Evolutionary conservation across 1,284 basidiomycete species (phyloP).

Genomic region (Ganoderma lucidum): DNA sequence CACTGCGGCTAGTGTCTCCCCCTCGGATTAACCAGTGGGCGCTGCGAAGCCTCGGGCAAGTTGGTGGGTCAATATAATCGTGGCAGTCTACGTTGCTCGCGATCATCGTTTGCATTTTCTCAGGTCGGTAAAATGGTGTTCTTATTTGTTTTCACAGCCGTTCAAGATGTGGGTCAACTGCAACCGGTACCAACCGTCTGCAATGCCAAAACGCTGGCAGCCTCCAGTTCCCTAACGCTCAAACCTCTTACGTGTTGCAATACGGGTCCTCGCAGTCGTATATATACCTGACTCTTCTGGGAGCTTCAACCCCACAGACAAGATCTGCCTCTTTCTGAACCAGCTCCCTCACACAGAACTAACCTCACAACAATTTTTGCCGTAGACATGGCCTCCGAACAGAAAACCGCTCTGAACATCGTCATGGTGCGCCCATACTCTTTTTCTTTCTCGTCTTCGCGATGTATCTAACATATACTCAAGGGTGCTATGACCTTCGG

Average conservation of each 20-base stretch:
- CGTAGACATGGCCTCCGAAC: slow-evolving; percentile 31
- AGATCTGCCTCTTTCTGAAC: background rate
- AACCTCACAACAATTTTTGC: background rate
- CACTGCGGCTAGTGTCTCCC: no score
- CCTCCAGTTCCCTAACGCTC: background rate
- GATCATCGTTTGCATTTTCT: background rate
- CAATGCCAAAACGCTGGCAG: background rate
- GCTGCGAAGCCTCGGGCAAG: background rate
- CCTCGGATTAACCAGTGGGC: no score
- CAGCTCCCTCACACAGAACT: background rate
- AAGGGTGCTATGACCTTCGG: slow-evolving; percentile 46
- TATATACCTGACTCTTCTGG: background rate
- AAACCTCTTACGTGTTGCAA: background rate
- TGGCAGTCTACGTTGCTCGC: background rate
- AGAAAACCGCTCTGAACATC: slow-evolving; percentile 50
- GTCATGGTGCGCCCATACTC: slow-evolving; percentile 45
- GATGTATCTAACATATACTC: background rate
- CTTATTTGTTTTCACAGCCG: background rate
- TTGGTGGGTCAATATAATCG: background rate
- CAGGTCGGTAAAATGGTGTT: background rate
- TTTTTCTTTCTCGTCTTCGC: background rate
- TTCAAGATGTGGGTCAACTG: background rate
- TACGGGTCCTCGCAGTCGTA: background rate
- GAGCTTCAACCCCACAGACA: background rate
- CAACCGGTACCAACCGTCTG: background rate